A percentile compares a stretch with the other conserved stretches of the same genome.
Conservation (phyloP, 2,329 filamentous ascomycete genomes). For the Aspergillus clavatus region DNA sequence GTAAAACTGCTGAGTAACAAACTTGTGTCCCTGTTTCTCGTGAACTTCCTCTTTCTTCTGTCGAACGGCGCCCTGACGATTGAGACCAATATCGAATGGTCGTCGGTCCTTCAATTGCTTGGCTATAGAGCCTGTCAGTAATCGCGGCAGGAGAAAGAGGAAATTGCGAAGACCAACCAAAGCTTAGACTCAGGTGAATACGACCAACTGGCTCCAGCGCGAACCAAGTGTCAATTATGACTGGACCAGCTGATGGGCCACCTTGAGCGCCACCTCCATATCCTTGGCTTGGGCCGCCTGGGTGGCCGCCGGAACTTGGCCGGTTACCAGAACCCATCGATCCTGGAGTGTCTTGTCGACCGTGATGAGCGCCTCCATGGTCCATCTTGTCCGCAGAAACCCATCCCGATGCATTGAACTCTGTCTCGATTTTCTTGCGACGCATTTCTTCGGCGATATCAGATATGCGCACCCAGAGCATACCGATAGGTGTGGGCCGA, state of each 20-base stretch:
- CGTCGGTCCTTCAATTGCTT: constrained; percentile 83
- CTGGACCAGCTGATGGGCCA: constrained; percentile 28
- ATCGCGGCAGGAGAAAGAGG: background rate
- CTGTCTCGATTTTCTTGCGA: constrained; percentile 92
- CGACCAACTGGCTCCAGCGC: constrained; percentile 90
- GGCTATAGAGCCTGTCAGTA: constrained; percentile 41
- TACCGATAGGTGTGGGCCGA: constrained; percentile 83
- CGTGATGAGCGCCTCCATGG: constrained; percentile 47
- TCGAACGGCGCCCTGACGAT: constrained; percentile 90
- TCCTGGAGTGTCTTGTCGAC: constrained; percentile 53
- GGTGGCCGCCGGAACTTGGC: constrained; percentile 20
- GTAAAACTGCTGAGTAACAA: constrained; percentile 97
- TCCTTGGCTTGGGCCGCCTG: constrained; percentile 24
- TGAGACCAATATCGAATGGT: constrained; percentile 81
- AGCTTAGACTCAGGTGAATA: constrained; percentile 86
- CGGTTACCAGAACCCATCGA: constrained; percentile 37
- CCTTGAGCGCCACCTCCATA: constrained; percentile 26
- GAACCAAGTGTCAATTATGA: constrained; percentile 86
- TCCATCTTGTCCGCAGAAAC: constrained; percentile 96
- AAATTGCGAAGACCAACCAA: constrained; percentile 47
- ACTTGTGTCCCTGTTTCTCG: constrained; percentile 99
- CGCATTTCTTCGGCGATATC: constrained; percentile 98
- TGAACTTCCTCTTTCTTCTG: constrained; percentile 97
- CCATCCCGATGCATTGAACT: constrained; percentile 92
- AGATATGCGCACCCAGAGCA: constrained; percentile 94